A percentile compares a stretch with the other conserved stretches of the same genome.
These are phyloP conservation scores for Chlamydomonas eustigma DNA, from an alignment of 139 green algal species.

Conservation along the genomic window DNA sequence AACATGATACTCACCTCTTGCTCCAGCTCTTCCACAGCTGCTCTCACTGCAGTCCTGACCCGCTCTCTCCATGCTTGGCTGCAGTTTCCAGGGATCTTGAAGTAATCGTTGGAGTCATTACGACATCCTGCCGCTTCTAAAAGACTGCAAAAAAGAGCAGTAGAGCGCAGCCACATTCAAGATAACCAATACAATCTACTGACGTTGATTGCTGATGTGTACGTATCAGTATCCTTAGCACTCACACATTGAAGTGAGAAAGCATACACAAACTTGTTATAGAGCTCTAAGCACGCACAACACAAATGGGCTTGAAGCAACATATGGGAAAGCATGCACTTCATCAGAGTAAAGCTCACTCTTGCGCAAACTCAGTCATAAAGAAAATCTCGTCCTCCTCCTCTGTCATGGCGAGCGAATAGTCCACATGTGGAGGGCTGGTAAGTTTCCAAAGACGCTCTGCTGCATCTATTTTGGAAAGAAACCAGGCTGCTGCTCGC, in stretches of 20 bases:
- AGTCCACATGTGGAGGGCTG: slow-evolving; percentile 28
- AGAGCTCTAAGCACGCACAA: too few species aligned
- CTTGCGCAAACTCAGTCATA: slow-evolving; percentile 44
- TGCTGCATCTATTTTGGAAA: slow-evolving; percentile 31
- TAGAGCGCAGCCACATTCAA: too few species aligned
- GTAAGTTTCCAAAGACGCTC: slow-evolving; percentile 32
- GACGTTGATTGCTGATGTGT: too few species aligned
- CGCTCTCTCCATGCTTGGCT: slow-evolving; percentile 23
- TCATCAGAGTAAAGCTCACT: slow-evolving; percentile 39
- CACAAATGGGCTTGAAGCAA: too few species aligned
- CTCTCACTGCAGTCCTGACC: slow-evolving; percentile 20
- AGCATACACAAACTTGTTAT: too few species aligned
- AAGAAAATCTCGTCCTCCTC: slow-evolving; percentile 50
- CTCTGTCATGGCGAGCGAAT: slow-evolving; percentile 32
- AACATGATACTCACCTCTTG: neutral
- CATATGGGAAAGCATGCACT: neutral
- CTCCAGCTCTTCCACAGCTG: slow-evolving; percentile 22
- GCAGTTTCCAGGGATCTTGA: slow-evolving; percentile 45
- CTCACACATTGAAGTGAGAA: too few species aligned
- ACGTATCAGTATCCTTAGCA: too few species aligned
- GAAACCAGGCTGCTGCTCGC: slow-evolving; percentile 36
- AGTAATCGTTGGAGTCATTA: slow-evolving; percentile 44
- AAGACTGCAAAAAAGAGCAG: slow-evolving; percentile 19
- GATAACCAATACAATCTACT: too few species aligned
- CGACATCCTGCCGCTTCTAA: slow-evolving; percentile 44